Percentiles rank a stretch among this genome's conserved stretches.
phyloP scores from a whole-genome alignment of 2,329 filamentous ascomycete genomes.

The Colletotrichum sp. region DNA sequence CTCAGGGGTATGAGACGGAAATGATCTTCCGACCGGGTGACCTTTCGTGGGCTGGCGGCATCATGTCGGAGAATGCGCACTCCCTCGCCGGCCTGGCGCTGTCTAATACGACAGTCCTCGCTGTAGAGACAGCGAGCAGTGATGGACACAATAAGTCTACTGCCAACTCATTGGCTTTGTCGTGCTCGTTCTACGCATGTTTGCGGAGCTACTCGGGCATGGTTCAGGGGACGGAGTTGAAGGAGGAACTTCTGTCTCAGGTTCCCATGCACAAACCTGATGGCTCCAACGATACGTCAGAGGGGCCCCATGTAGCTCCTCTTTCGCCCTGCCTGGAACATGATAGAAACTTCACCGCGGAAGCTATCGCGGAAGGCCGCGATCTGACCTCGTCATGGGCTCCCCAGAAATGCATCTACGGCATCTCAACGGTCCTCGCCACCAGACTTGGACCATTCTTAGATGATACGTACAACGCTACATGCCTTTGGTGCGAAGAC shows the following conservation, averaged over 20 bases:
- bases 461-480: neutral
- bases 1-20: neutral
- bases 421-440: neutral
- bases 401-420: neutral
- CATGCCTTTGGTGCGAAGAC: neutral
- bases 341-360: neutral
- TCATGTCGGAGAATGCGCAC: neutral
- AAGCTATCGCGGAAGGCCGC: neutral
- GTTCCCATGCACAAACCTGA: neutral
- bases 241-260: neutral
- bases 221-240: neutral
- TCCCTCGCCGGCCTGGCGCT: neutral
- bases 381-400: neutral
- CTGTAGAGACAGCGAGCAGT: neutral
- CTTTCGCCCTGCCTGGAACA: neutral
- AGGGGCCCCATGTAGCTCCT: too few species aligned
- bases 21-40: neutral
- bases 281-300: too few species aligned
- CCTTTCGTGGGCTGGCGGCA: neutral
- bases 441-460: neutral
- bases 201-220: neutral
- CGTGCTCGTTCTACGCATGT: neutral
- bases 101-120: neutral
- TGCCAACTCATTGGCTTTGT: neutral
- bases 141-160: neutral